These are phyloP conservation scores for Fusarium setosum DNA, from an alignment of 2,329 filamentous ascomycete species.

Conservation along the genomic window DNA sequence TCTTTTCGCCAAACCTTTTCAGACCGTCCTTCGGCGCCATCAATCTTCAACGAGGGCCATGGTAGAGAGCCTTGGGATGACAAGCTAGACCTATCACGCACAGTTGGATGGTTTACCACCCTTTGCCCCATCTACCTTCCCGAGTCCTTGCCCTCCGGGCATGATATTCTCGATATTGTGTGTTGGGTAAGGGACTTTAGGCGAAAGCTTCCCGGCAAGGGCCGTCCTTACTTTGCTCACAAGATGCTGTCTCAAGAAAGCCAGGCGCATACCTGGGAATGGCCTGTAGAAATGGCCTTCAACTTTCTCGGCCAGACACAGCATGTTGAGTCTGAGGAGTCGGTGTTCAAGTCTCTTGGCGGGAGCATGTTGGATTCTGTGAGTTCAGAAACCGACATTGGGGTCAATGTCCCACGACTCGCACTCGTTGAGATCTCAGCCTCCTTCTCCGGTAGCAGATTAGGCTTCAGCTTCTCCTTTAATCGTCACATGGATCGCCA, in stretches of 20 bases:
- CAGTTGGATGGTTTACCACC: conserved; percentile 54
- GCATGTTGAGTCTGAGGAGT: background rate
- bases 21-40: conserved; percentile 37
- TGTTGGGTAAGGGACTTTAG: conserved; percentile 37
- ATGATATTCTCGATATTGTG: conserved; percentile 29
- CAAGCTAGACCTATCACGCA: conserved; percentile 45
- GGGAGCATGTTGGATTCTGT: conserved; percentile 10
- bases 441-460: background rate
- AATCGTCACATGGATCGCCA: conserved; percentile 19
- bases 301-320: conserved; percentile 34
- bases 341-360: conserved; percentile 9
- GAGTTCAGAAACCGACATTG: conserved; percentile 19
- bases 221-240: conserved; percentile 33
- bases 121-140: conserved; percentile 33
- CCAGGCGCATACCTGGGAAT: background rate
- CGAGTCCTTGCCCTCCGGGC: conserved; percentile 6
- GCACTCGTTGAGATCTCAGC: conserved; percentile 33
- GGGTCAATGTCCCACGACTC: conserved; percentile 17
- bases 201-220: conserved; percentile 33
- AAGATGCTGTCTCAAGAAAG: background rate
- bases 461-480: conserved; percentile 21
- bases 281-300: conserved; percentile 30
- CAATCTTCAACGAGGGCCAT: conserved; percentile 50
- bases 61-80: conserved; percentile 47
- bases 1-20: conserved; percentile 45